phyloP scores from a whole-genome alignment of 257 asterid genomes.

The Catharanthus roseus region DNA sequence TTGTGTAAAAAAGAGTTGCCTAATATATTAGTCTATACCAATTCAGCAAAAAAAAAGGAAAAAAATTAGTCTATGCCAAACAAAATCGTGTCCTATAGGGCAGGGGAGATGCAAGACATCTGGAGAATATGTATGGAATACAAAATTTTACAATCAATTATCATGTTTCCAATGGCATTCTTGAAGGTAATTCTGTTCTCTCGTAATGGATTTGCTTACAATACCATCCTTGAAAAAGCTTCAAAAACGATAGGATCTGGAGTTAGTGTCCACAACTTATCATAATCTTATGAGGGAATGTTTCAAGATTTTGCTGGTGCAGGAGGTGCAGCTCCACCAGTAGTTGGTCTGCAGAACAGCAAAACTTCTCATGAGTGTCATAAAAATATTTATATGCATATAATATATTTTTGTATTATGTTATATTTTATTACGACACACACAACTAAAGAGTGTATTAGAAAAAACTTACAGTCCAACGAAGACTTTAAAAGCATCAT shows the following conservation, averaged over 20 bases:
- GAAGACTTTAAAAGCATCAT: conserved; percentile 65
- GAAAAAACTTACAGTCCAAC: conserved; percentile 55
- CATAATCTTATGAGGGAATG: too few relatives aligned
- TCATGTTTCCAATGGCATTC: neutral
- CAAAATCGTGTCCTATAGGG: too few relatives aligned
- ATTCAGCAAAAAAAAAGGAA: neutral
- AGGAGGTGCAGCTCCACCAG: conserved; percentile 63
- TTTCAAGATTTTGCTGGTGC: conserved; percentile 17
- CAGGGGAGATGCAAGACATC: neutral
- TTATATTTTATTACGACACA: too few relatives aligned
- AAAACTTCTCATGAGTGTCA: conserved; percentile 1
- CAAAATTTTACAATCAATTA: neutral
- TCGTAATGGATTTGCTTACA: neutral
- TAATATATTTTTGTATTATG: too few relatives aligned
- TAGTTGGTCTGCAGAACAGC: conserved; percentile 59
- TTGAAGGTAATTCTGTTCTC: neutral
- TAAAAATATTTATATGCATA: neutral
- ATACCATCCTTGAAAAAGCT: neutral
- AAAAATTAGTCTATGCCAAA: neutral
- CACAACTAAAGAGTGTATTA: too few relatives aligned
- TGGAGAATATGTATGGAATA: neutral
- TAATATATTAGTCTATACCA: neutral
- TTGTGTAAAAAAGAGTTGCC: too few relatives aligned
- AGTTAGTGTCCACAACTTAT: neutral
- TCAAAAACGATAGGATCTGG: neutral